A percentile compares a stretch with the other conserved stretches of the same genome.
Conservation (phyloP, 225 moss, liverwort and hornwort species). For the Sphagnum contortum region DNA sequence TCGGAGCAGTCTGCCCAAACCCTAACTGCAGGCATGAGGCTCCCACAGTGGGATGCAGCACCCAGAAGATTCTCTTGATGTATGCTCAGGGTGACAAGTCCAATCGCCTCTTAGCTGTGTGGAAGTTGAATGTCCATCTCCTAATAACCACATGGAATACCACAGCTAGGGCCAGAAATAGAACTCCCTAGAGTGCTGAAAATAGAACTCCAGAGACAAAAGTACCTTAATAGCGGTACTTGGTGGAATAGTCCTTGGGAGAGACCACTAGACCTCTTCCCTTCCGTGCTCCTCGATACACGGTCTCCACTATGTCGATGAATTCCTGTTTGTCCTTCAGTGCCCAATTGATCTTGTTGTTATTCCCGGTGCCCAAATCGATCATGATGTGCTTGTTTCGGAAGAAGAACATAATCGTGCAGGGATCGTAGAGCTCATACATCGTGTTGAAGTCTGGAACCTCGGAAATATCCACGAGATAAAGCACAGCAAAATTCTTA, state of each 20-base stretch:
- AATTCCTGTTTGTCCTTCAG: slow-evolving; percentile 99
- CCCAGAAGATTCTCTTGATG: too few species aligned
- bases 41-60: too few species aligned
- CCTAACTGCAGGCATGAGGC: too few species aligned
- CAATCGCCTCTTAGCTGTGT: too few species aligned
- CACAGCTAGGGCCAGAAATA: too few species aligned
- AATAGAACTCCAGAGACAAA: too few species aligned
- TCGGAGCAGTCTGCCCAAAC: too few species aligned
- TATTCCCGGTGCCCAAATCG: slow-evolving; percentile 97
- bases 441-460: slow-evolving; percentile 99
- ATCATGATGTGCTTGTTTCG: slow-evolving; percentile 99
- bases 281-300: slow-evolving; percentile 91
- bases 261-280: slow-evolving; percentile 95
- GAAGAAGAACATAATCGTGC: slow-evolving; percentile 99
- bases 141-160: too few species aligned
- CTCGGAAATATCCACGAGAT: slow-evolving; percentile 87
- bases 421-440: slow-evolving; percentile 99
- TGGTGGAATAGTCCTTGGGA: slow-evolving; percentile 97
- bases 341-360: slow-evolving; percentile 99
- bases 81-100: too few species aligned
- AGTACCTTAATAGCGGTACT: slow-evolving; percentile 66
- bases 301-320: slow-evolving; percentile 94
- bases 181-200: too few species aligned
- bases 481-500: slow-evolving; percentile 92
- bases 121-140: too few species aligned